Conservation (phyloP, 257 asterid genomes). For the Nicotiana paniculata region DNA sequence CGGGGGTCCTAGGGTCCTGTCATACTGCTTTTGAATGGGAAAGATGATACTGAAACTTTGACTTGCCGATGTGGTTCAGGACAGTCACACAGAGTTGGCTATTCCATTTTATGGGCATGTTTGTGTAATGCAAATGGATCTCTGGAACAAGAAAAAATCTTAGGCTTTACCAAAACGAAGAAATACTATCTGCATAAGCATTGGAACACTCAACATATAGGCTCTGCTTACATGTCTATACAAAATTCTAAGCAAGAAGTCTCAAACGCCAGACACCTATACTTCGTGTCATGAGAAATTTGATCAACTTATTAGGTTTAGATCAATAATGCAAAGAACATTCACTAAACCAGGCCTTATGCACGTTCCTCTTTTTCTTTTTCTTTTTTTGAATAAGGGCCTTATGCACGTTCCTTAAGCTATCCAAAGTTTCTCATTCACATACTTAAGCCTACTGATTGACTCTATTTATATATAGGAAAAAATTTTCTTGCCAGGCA, state of each 20-base stretch:
- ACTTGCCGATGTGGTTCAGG: not conserved
- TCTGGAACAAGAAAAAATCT: not conserved
- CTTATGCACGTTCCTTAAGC: not conserved
- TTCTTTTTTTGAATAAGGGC: not conserved
- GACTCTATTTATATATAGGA: not conserved
- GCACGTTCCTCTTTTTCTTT: not conserved
- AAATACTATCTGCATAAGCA: not conserved
- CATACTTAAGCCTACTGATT: not conserved
- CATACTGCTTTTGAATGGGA: not conserved
- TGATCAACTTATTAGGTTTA: not conserved
- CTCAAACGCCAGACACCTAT: not conserved
- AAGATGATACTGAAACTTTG: constrained; percentile 2
- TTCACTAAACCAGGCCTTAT: not conserved
- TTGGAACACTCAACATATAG: not conserved
- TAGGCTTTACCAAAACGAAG: not conserved
- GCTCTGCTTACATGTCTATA: not conserved
- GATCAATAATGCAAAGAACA: not conserved
- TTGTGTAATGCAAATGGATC: not conserved
- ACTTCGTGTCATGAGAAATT: not conserved
- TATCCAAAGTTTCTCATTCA: not conserved
- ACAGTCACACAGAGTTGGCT: not conserved
- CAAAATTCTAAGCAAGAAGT: not conserved
- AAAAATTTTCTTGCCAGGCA: not conserved
- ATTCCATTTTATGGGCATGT: not conserved
- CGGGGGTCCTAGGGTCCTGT: not conserved